phyloP scores from a whole-genome alignment of 2,329 filamentous ascomycete genomes.

The Bertia moriformis region DNA sequence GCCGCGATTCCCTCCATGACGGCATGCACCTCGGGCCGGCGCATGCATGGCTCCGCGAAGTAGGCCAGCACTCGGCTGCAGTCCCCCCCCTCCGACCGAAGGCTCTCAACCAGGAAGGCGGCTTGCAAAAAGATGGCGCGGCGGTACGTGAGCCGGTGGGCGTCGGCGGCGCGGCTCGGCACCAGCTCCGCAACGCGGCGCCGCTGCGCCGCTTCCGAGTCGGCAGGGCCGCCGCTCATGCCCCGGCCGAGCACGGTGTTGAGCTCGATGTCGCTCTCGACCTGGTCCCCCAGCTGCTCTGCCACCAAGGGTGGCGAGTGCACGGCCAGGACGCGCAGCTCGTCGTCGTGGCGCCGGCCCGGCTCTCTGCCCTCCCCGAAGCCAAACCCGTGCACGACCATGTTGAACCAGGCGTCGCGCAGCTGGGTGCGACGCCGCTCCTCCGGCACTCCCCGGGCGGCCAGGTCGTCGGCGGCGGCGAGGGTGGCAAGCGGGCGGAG shows the following conservation, averaged over 20 bases:
- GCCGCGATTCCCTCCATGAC: constrained; percentile 49
- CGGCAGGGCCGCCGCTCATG: constrained; percentile 63
- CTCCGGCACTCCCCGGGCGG: constrained; percentile 39
- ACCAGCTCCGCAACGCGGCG: constrained; percentile 60
- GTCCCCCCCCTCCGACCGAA: constrained; percentile 74
- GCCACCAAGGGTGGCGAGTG: constrained; percentile 78
- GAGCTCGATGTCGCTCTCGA: constrained; percentile 91
- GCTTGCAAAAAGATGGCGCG: constrained; percentile 86
- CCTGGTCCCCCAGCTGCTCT: constrained; percentile 74
- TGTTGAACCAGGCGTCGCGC: constrained; percentile 95
- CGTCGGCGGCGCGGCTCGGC: constrained; percentile 63
- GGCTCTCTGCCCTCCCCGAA: constrained; percentile 61
- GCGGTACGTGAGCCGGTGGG: constrained; percentile 71
- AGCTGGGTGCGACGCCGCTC: constrained; percentile 60
- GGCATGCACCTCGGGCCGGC: constrained; percentile 44
- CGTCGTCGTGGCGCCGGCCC: constrained; percentile 57
- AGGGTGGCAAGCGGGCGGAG: constrained; percentile 77
- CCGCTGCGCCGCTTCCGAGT: constrained; percentile 69
- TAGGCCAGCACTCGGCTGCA: constrained; percentile 83
- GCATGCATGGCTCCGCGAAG: constrained; percentile 83
- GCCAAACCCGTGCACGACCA: constrained; percentile 83
- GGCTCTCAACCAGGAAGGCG: constrained; percentile 73
- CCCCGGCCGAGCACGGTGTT: constrained; percentile 89
- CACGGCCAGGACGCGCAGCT: constrained; percentile 70
- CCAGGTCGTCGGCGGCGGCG: constrained; percentile 51